Evolutionary conservation across 148 eudicot genomes (phyloP), one percentile per base, ranked within the genome.

Genomic region (Diospyros kaki): DNA sequence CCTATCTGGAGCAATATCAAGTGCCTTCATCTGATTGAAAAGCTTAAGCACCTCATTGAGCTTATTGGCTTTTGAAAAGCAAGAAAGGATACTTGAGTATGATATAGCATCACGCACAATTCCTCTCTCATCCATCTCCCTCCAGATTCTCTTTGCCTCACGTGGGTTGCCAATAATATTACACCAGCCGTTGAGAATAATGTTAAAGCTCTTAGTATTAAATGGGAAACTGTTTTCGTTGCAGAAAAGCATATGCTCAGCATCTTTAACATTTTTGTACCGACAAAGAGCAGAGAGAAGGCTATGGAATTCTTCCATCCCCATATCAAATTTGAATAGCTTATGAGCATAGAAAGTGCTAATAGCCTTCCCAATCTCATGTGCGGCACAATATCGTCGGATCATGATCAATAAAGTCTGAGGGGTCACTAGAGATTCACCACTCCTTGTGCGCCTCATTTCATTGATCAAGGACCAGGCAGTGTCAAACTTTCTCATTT

Each of bases 181-280:
- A 76, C 90, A 90, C 93, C 93, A 94, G 65, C 98, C 98, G 72
- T 94, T 94, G 10, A 94, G 83, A 40, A 94, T 75, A 69, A 94
- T 94, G 79, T 94, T 94, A 71, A 91, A 94, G 81, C 95, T 94
- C 86, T 94, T 94, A 4, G 93, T 92, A 61, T 81, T 83, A 48
- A 88, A 78, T 9, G 81, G 86, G 51, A 81, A 94, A 11, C 79
- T 85, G 65, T 79, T 83, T 76, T 82, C 82, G 73, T 91, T 94
- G 78, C 97, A 87, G 62, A 88, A 90, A 11, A 94, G 81, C 66
- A 94, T 76, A 80, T 87, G 87, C 83, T 94, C 98, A 28, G 98
- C 98, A 77, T 94, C 98, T 77, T 85, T 88, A 51, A 94, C 95
- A 64, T 94, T 94, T 77, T 94, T 94, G 84, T 94, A 94, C 18